These are phyloP conservation scores for Elsinoe arachidis DNA, from an alignment of 2,329 filamentous ascomycete species.

Conservation along the genomic window DNA sequence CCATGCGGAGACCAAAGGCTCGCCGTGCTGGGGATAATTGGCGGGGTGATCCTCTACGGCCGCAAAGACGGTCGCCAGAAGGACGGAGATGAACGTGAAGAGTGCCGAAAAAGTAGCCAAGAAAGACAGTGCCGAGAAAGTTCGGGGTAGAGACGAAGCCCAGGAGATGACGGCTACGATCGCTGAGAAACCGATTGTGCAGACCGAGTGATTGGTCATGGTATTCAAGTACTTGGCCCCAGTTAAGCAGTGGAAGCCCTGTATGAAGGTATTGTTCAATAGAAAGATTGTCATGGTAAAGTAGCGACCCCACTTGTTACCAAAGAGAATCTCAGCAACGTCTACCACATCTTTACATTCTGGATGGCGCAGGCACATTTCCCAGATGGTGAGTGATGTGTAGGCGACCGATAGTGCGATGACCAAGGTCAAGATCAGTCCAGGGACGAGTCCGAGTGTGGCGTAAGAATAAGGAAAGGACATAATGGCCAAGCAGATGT, in stretches of 20 bases:
- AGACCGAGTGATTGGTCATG: conserved; percentile 63
- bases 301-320: conserved; percentile 62
- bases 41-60: conserved; percentile 67
- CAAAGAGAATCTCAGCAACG: conserved; percentile 89
- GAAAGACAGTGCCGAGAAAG: conserved; percentile 71
- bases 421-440: conserved; percentile 71
- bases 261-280: conserved; percentile 88
- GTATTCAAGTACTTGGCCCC: conserved; percentile 86
- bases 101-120: conserved; percentile 70
- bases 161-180: conserved; percentile 69
- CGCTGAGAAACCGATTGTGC: conserved; percentile 71
- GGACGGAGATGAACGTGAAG: conserved; percentile 83
- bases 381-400: conserved; percentile 63
- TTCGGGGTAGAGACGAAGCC: conserved; percentile 72
- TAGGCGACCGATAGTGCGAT: conserved; percentile 74
- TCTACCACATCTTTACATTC: conserved; percentile 90
- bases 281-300: conserved; percentile 77
- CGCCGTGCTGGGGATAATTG: conserved; percentile 42
- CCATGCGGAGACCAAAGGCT: conserved; percentile 59
- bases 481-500: conserved; percentile 90
- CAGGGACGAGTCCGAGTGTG: conserved; percentile 75
- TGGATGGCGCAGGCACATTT: conserved; percentile 83
- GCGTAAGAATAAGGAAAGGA: conserved; percentile 93
- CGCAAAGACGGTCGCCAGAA: conserved; percentile 75
- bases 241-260: conserved; percentile 74